A percentile compares a stretch with the other conserved stretches of the same genome.
phyloP scores from a whole-genome alignment of 768 basidiomycete species.

The Phanerochaete carnosa region DNA sequence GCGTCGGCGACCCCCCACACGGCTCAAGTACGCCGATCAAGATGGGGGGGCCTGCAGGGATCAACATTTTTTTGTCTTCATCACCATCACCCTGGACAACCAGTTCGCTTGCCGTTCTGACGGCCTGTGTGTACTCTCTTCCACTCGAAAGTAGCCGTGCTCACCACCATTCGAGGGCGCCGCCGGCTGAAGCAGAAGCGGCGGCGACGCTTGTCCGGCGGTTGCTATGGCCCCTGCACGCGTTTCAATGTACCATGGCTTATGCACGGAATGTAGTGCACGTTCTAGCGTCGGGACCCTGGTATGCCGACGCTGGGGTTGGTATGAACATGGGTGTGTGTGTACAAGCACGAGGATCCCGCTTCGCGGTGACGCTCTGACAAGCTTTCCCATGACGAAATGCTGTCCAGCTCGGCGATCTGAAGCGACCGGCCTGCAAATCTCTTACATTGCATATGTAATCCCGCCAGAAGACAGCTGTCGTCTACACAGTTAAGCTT shows the following conservation, averaged over 20 bases:
- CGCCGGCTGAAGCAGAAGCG: not conserved
- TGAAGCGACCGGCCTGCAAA: not conserved
- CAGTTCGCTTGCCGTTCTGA: not conserved
- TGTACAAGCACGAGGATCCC: not conserved
- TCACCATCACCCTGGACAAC: not conserved
- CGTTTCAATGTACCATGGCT: not conserved
- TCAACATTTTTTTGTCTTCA: not conserved
- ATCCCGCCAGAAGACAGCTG: constrained; percentile 24
- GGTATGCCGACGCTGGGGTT: not conserved
- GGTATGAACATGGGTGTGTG: not conserved
- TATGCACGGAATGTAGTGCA: not conserved
- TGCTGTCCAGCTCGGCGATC: not conserved
- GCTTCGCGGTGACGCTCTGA: not conserved
- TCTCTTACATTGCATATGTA: not conserved
- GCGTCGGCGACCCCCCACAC: not conserved
- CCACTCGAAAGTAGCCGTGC: not conserved
- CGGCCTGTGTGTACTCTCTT: not conserved
- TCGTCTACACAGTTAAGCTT: not conserved
- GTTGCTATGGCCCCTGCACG: not conserved
- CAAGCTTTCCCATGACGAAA: not conserved
- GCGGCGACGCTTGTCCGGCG: not conserved
- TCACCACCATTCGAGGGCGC: not conserved
- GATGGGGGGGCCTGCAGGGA: not conserved
- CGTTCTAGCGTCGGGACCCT: not conserved
- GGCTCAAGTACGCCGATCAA: constrained; percentile 7